Base-by-base conservation (phyloP, 2,329 filamentous ascomycete genomes). In the Sporothrix euskadiensis region DNA sequence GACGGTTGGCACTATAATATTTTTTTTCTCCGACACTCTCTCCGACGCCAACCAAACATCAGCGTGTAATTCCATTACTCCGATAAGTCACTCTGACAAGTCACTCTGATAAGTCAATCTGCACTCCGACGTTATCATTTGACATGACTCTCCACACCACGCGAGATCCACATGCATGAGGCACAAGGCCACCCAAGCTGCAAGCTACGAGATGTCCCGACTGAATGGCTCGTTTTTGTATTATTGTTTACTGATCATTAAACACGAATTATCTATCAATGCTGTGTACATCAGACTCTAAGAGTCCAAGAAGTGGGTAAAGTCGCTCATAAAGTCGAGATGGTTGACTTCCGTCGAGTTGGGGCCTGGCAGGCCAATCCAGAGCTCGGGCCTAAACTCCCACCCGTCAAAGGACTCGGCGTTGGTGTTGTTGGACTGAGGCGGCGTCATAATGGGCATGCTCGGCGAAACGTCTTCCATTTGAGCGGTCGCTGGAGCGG, bases 321-420 rank as follows among this genome's bases (percentile, higher is more conserved):
- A 69, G 32, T 69, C 66, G 49, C 66, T 69, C 66, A 69, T 56
- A 19, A 69, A 69, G 49, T 56, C 66, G 30, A 69, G 4, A 32
- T 69, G 66, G n/a, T 56, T 69, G 30, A 69, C 66, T 39, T 69
- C 66, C 1, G 65, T 68, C 26, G 65, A 68, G n/a, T 68, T 68
- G 26, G 66, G 66, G 1, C 66, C 66, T 0, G 66, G 66, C 47
- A 69, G 19, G 14, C 66, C 66, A 39, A 69, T 69, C 81, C 82
- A 76, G 66, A 76, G 9, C 9, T 71, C 69, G 3, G 69, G 69
- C n/a, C 69, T 14, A 30, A 71, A 71, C 7, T 71, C 56, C 69
- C 69, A 71, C 56, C 52, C 26, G 4, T 71, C 69, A 41, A 71
- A 52, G 5, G 69, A 4, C 16, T 70, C 49, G 32, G 7, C 59